Conservation (phyloP, 192 early-diverging fungal genomes). For the Coemansia sp. region DNA sequence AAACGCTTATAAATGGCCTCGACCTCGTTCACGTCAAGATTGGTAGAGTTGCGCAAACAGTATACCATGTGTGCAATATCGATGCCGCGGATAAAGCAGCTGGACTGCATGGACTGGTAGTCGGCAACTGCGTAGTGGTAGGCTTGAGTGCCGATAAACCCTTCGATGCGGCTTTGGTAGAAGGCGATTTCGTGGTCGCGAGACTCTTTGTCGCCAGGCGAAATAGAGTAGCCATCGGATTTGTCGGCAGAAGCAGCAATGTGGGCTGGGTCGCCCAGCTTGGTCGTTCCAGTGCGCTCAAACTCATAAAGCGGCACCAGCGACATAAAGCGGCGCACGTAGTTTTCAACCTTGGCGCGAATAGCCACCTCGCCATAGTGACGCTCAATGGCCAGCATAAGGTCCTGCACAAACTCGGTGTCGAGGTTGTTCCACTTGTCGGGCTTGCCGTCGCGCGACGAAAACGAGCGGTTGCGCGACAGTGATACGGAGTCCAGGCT, state of each 20-base stretch:
- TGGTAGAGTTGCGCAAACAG: conserved; percentile 56
- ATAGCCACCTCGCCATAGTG: conserved; percentile 87
- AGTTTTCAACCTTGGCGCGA: conserved; percentile 83
- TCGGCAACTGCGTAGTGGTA: conserved; percentile 71
- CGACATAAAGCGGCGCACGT: conserved; percentile 81
- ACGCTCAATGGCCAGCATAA: conserved; percentile 76
- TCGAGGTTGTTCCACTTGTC: conserved; percentile 57
- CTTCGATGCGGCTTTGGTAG: conserved; percentile 80
- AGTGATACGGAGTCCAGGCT: conserved; percentile 53
- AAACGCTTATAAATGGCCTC: conserved; percentile 70
- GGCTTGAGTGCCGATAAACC: conserved; percentile 75
- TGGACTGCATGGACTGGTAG: conserved; percentile 58
- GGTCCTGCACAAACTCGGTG: conserved; percentile 56
- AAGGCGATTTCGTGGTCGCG: conserved; percentile 69
- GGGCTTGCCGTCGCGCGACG: conserved; percentile 51
- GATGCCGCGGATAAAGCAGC: conserved; percentile 61
- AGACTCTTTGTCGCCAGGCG: conserved; percentile 69
- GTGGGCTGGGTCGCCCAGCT: conserved; percentile 56
- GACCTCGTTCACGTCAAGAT: conserved; percentile 62
- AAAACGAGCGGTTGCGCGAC: conserved; percentile 51
- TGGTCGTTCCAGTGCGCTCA: conserved; percentile 62
- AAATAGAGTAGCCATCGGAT: conserved; percentile 56
- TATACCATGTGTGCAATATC: conserved; percentile 73
- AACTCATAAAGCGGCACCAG: conserved; percentile 77
- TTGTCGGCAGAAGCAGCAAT: conserved; percentile 37